Conservation (phyloP, 2,329 filamentous ascomycete genomes). For the Fusarium camptoceras region DNA sequence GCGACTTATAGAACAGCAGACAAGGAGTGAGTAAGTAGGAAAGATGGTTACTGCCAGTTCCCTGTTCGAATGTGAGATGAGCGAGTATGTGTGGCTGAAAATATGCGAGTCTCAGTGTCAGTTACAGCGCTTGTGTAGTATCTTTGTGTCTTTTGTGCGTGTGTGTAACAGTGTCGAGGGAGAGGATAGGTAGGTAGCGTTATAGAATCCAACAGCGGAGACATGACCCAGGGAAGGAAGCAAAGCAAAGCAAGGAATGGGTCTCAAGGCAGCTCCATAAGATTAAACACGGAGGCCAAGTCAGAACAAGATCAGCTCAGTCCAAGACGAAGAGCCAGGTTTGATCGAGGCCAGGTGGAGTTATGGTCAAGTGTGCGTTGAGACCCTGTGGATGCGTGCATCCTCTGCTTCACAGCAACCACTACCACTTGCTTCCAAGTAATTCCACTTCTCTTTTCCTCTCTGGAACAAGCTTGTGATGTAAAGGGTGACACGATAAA, state of each 20-base stretch:
- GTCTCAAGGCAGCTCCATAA: conserved; percentile 27
- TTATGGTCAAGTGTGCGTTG: conserved; percentile 30
- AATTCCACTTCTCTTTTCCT: conserved; percentile 19
- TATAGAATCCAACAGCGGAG: conserved; percentile 18
- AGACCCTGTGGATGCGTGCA: conserved; percentile 18
- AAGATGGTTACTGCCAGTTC: conserved; percentile 16
- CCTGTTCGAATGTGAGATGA: conserved; percentile 15
- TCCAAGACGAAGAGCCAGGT: conserved; percentile 15
- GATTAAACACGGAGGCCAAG: conserved; percentile 31
- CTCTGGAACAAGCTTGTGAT: conserved; percentile 24
- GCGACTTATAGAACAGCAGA: conserved; percentile 32
- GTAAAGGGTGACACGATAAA: conserved; percentile 43
- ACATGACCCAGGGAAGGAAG: conserved; percentile 21
- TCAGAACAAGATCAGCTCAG: conserved; percentile 33
- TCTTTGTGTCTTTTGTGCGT: conserved; percentile 34
- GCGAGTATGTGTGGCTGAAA: conserved; percentile 37
- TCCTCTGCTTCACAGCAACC: conserved; percentile 17
- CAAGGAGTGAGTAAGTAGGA: conserved; percentile 22
- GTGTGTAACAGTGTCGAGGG: conserved; percentile 35
- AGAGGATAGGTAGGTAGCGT: conserved; percentile 27
- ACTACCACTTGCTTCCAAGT: conserved; percentile 19
- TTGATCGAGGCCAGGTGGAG: conserved; percentile 21
- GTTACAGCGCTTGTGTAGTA: conserved; percentile 36
- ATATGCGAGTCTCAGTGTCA: conserved; percentile 41
- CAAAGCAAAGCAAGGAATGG: conserved; percentile 27